phyloP scores from a whole-genome alignment of 2,329 filamentous ascomycete genomes.

The Stromatinia cepivora region DNA sequence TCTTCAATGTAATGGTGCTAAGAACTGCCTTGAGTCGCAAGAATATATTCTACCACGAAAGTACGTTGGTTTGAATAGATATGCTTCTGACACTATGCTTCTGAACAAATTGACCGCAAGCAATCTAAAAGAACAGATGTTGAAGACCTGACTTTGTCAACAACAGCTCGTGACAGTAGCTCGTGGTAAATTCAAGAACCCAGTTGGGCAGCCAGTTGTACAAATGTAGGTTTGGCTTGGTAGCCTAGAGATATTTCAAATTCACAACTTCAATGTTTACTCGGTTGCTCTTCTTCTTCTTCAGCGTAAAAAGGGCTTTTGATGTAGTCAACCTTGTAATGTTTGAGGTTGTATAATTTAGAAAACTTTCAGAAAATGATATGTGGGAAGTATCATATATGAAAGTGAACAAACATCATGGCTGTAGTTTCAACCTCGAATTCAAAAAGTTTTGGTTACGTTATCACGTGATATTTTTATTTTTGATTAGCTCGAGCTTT shows the following conservation, averaged over 20 bases:
- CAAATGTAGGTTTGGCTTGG: conserved; percentile 17
- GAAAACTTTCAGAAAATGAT: neutral
- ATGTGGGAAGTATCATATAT: neutral
- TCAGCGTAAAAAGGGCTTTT: neutral
- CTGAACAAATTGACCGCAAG: neutral
- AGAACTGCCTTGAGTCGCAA: conserved; percentile 7
- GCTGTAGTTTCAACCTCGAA: neutral
- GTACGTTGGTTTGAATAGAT: neutral
- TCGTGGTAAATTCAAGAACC: neutral
- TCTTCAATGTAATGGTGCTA: conserved; percentile 1
- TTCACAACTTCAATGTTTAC: conserved; percentile 9
- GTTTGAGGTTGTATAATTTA: neutral
- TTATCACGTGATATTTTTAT: neutral
- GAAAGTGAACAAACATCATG: conserved; percentile 11
- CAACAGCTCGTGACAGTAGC: neutral
- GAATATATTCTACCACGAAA: conserved; percentile 10
- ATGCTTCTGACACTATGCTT: neutral
- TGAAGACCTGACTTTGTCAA: conserved; percentile 8
- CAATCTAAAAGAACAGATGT: neutral
- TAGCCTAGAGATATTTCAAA: conserved; percentile 15
- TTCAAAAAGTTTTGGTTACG: neutral
- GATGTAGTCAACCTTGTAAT: neutral
- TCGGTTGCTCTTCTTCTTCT: conserved; percentile 3
- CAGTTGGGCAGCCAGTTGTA: conserved; percentile 7
- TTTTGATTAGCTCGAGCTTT: neutral